A percentile compares a stretch with the other conserved stretches of the same genome.
These are phyloP conservation scores for Fusarium torulosum DNA, from an alignment of 2,329 filamentous ascomycete species.

Conservation along the genomic window DNA sequence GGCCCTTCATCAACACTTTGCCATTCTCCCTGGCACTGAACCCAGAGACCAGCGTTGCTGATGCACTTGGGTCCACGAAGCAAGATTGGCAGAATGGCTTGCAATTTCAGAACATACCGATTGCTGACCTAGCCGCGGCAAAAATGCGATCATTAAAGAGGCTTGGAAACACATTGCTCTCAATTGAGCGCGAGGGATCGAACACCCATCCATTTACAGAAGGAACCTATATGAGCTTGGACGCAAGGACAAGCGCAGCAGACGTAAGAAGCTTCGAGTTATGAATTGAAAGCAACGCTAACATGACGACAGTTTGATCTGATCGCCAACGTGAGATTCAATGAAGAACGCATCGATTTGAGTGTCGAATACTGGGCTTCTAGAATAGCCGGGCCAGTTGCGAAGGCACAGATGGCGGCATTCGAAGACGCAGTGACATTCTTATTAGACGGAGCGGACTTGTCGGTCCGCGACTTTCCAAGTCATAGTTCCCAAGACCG, in stretches of 20 bases:
- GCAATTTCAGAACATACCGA: constrained; percentile 9
- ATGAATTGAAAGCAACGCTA: constrained; percentile 2
- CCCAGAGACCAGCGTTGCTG: constrained; percentile 9
- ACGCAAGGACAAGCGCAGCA: constrained; percentile 13
- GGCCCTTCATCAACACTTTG: constrained; percentile 9
- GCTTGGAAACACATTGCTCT: constrained; percentile 9
- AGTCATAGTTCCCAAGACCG: constrained; percentile 2
- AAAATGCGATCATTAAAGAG: constrained; percentile 10
- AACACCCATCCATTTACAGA: constrained; percentile 7
- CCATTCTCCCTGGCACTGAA: constrained; percentile 1
- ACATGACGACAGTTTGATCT: constrained; percentile 11
- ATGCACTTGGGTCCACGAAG: constrained; percentile 2
- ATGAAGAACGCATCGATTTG: constrained; percentile 9
- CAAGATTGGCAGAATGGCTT: constrained; percentile 14
- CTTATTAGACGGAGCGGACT: constrained; percentile 1
- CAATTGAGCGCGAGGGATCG: constrained; percentile 8
- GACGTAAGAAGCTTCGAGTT: constrained; percentile 1
- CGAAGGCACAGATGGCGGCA: constrained; percentile 11
- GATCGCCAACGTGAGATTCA: constrained; percentile 9
- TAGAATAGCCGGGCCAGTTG: constrained; percentile 8
- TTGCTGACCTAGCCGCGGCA: constrained; percentile 6
- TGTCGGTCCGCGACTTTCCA: constrained; percentile 5
- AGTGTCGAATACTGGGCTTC: constrained; percentile 14
- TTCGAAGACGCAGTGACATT: constrained; percentile 10
- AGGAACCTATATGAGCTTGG: constrained; percentile 11